These are phyloP conservation scores for Viridothelium virens DNA, from an alignment of 495 filamentous ascomycete genomes.

Conservation along the genomic window DNA sequence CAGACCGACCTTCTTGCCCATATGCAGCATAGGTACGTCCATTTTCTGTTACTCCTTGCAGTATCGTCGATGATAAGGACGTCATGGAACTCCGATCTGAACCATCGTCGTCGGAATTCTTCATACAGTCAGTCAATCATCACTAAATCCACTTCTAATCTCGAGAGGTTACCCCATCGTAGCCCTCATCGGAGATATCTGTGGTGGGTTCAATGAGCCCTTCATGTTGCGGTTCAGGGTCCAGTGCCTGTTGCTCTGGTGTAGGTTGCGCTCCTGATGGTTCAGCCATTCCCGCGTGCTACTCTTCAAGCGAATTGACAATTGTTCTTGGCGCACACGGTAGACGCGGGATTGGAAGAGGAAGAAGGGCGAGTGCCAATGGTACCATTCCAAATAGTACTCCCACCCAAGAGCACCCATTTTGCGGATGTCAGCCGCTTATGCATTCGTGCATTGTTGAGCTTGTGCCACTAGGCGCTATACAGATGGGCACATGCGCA, in stretches of 20 bases:
- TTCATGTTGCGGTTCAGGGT: neutral
- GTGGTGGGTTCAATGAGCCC: neutral
- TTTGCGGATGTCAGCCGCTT: too few species aligned
- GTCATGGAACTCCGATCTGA: conserved; percentile 12
- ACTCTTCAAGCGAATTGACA: neutral
- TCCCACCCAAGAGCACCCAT: too few species aligned
- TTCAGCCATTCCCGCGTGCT: neutral
- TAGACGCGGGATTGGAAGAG: too few species aligned
- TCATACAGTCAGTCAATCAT: neutral
- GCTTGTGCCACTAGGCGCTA: too few species aligned
- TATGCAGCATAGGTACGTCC: conserved; percentile 15
- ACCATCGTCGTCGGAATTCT: neutral
- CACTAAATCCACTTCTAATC: neutral
- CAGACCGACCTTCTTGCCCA: conserved; percentile 13
- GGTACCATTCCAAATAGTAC: too few species aligned
- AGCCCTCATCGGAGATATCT: conserved; percentile 5
- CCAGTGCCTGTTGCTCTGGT: neutral
- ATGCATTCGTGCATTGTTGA: too few species aligned
- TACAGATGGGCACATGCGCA: too few species aligned
- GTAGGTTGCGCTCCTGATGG: neutral
- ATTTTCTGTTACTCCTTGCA: conserved; percentile 16
- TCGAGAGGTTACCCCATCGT: neutral
- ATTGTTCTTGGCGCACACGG: too few species aligned
- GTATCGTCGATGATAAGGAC: conserved; percentile 8
- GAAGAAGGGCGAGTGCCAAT: too few species aligned